phyloP scores from a whole-genome alignment of 1,139 yeast species.

The Candida gigantensis region DNA sequence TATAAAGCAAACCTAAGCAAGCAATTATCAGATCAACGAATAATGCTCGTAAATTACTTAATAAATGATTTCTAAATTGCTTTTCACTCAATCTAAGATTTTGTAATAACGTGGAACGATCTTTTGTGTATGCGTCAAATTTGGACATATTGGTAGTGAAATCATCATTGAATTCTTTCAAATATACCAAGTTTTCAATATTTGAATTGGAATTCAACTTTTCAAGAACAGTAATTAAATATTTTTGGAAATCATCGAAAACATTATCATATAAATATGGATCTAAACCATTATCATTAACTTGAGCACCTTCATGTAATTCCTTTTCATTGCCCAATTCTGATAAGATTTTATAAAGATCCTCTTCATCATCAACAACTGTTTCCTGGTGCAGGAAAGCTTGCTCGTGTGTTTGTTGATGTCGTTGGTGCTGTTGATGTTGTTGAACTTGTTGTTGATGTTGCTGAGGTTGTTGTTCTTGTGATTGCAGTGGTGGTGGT shows the following conservation, averaged over 20 bases:
- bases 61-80: slow-evolving; percentile 38
- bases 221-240: slow-evolving; percentile 28
- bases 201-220: slow-evolving; percentile 23
- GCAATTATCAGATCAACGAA: slow-evolving; percentile 46
- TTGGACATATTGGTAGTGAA: slow-evolving; percentile 30
- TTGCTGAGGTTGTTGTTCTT: slow-evolving; percentile 10
- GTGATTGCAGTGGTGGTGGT: slow-evolving; percentile 8
- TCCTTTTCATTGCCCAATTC: slow-evolving; percentile 15
- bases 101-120: slow-evolving; percentile 6
- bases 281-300: slow-evolving; percentile 7
- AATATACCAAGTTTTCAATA: slow-evolving; percentile 33
- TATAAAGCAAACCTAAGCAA: slow-evolving; percentile 31
- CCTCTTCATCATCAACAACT: slow-evolving; percentile 13
- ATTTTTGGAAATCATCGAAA: slow-evolving; percentile 37
- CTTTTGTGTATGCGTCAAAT: slow-evolving; percentile 12
- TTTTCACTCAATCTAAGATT: slow-evolving; percentile 26
- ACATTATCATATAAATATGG: slow-evolving; percentile 29
- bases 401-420: slow-evolving; percentile 1
- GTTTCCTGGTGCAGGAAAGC: slow-evolving; percentile 1
- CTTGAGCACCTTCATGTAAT: slow-evolving; percentile 3
- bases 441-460: slow-evolving; percentile 6
- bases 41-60: slow-evolving; percentile 37
- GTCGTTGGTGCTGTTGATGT: slow-evolving; percentile 7
- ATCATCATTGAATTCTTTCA: slow-evolving; percentile 37
- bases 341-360: slow-evolving; percentile 14